Conservation (phyloP, 1,284 basidiomycete species). For the Lentinus polychrous region DNA sequence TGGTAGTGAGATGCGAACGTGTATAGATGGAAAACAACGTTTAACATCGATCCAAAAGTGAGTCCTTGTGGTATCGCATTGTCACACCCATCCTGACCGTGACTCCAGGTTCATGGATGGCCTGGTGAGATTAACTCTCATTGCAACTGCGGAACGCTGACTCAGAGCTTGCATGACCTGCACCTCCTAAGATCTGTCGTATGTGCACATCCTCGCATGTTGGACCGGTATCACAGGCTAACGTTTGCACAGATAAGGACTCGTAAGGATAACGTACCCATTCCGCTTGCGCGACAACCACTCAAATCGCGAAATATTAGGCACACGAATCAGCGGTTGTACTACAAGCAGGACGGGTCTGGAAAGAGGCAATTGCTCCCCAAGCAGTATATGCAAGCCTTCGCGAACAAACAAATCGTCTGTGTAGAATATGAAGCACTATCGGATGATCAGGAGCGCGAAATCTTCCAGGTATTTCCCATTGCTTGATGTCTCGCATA, state of each 20-base stretch:
- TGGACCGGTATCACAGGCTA: not conserved
- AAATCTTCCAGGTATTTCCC: slow-evolving; percentile 39
- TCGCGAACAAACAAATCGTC: slow-evolving; percentile 62
- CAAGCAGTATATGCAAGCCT: slow-evolving; percentile 41
- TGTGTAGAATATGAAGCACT: slow-evolving; percentile 68
- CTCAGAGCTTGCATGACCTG: slow-evolving; percentile 1
- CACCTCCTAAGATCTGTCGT: slow-evolving; percentile 5
- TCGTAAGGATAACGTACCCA: slow-evolving; percentile 32
- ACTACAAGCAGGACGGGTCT: slow-evolving; percentile 35
- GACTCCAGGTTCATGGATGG: slow-evolving; percentile 63
- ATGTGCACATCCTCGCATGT: not conserved
- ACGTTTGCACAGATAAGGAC: slow-evolving; percentile 42
- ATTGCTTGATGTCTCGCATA: no score
- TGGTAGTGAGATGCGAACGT: slow-evolving; percentile 55
- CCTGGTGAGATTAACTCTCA: slow-evolving; percentile 35
- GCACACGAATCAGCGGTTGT: slow-evolving; percentile 40
- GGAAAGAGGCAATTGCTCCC: slow-evolving; percentile 35
- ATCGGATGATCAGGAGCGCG: slow-evolving; percentile 51
- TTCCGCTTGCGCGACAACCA: not conserved
- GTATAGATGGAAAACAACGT: slow-evolving; percentile 77
- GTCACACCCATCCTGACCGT: not conserved
- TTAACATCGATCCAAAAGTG: slow-evolving; percentile 63
- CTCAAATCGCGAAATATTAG: slow-evolving; percentile 13
- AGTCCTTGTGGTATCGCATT: slow-evolving; percentile 13
- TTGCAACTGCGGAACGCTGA: slow-evolving; percentile 9